A percentile compares a stretch with the other conserved stretches of the same genome.
Evolutionary conservation across 108 stramenopile genomes (phyloP).

Genomic region (Hondaea fermentalgiana): DNA sequence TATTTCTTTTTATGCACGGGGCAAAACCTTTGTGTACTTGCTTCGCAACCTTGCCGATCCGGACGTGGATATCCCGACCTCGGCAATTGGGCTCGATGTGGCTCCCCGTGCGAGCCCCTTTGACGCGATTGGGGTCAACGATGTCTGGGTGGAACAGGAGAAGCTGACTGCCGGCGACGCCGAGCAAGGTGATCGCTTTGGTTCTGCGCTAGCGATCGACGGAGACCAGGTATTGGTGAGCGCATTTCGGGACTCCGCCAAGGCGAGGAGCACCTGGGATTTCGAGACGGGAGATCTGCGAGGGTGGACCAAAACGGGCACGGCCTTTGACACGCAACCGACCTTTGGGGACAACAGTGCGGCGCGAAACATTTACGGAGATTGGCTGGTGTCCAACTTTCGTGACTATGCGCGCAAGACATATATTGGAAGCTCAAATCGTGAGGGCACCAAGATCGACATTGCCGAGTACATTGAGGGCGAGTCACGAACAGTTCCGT

Average conservation of each 20-base stretch:
- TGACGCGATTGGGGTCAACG: neutral
- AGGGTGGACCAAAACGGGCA: constrained; percentile 63
- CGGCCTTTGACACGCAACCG: constrained; percentile 60
- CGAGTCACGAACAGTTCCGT: neutral
- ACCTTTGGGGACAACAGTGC: constrained; percentile 65
- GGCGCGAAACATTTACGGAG: constrained; percentile 45
- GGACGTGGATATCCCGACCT: neutral
- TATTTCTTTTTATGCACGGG: neutral
- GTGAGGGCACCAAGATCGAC: neutral
- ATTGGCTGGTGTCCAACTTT: neutral
- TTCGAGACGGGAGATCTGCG: constrained; percentile 68
- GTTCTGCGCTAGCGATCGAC: constrained; percentile 38
- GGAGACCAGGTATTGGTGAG: constrained; percentile 48
- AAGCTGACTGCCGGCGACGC: constrained; percentile 28
- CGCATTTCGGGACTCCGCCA: constrained; percentile 45
- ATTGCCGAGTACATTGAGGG: neutral
- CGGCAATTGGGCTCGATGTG: constrained; percentile 37
- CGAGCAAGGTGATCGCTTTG: constrained; percentile 44
- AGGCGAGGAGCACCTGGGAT: constrained; percentile 61
- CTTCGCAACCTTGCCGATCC: neutral
- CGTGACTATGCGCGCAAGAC: neutral
- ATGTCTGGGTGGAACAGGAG: constrained; percentile 29
- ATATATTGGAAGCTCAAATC: neutral
- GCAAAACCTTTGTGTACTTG: neutral
- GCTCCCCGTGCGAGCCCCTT: constrained; percentile 27